phyloP scores from a whole-genome alignment of 805 yeast genomes.

The Wickerhamiella sergipiensis region DNA sequence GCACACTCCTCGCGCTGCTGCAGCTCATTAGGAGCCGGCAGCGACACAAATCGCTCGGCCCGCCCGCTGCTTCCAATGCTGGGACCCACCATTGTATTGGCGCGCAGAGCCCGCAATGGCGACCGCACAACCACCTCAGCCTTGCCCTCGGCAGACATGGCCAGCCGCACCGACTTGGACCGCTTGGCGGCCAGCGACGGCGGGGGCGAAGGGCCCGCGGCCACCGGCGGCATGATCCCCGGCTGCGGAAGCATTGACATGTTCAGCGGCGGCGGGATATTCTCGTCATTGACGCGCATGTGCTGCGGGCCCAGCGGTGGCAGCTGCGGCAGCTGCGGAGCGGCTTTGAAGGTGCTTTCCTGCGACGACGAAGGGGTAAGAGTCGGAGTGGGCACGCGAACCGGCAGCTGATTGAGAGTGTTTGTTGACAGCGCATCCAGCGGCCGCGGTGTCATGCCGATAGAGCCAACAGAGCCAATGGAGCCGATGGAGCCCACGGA shows the following conservation, averaged over 20 bases:
- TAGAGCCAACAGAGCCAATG: no score
- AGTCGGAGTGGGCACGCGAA: background rate
- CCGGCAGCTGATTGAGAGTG: background rate
- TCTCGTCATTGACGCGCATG: background rate
- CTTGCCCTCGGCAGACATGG: slow-evolving; percentile 29
- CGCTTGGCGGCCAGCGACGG: slow-evolving; percentile 7
- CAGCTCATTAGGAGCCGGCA: slow-evolving; percentile 11
- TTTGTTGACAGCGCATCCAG: background rate
- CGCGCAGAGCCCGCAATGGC: slow-evolving; percentile 13
- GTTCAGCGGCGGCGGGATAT: background rate
- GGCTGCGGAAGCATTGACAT: background rate
- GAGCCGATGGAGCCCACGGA: no score
- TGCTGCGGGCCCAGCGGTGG: background rate
- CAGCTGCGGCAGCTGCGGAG: background rate
- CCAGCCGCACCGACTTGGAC: slow-evolving; percentile 17
- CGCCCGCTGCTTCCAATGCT: slow-evolving; percentile 3
- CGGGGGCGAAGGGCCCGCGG: background rate
- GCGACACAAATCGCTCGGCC: slow-evolving; percentile 9
- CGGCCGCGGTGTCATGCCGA: background rate
- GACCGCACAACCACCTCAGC: slow-evolving; percentile 25
- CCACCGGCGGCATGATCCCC: background rate
- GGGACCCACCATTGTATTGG: slow-evolving; percentile 1
- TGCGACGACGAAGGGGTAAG: background rate
- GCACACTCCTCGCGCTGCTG: slow-evolving; percentile 23
- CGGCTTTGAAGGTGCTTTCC: background rate